A percentile compares a stretch with the other conserved stretches of the same genome.
Conservation (phyloP, 306 rosid genomes). For the Corylus heterophylla region DNA sequence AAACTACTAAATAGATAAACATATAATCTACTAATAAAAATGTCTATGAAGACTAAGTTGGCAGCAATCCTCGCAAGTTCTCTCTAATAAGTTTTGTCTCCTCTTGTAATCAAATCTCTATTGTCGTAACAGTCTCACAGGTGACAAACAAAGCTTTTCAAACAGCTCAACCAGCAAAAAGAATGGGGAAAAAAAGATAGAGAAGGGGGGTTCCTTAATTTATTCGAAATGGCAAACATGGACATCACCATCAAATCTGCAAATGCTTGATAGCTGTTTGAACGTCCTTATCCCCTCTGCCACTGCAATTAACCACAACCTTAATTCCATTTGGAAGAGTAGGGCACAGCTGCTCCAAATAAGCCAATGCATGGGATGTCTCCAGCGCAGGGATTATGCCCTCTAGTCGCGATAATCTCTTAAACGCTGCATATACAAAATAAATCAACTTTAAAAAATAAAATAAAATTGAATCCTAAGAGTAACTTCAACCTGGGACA, state of each 20-base stretch:
- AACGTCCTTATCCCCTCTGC: conserved; percentile 96
- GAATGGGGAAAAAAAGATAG: background rate
- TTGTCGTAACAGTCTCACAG: no score
- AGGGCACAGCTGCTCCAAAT: conserved; percentile 80
- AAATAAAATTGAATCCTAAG: background rate
- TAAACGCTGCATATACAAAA: conserved; percentile 61
- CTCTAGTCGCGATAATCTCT: conserved; percentile 78
- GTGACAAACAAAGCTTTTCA: conserved; percentile 5
- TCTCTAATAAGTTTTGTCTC: no score
- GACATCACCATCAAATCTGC: conserved; percentile 47
- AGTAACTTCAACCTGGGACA: conserved; percentile 15
- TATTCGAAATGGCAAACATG: background rate
- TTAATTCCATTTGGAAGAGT: conserved; percentile 69
- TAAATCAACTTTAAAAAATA: background rate
- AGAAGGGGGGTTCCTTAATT: background rate
- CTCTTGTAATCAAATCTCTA: no score
- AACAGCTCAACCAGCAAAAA: conserved; percentile 5
- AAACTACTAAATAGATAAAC: no score
- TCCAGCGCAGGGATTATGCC: conserved; percentile 98
- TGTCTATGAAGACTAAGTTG: no score
- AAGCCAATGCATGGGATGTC: conserved; percentile 94
- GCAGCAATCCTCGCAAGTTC: no score
- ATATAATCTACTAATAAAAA: no score
- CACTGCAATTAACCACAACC: conserved; percentile 87
- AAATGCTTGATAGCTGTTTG: conserved; percentile 86